Base-by-base conservation (phyloP, 2,329 filamentous ascomycete genomes). In the Hypoxylon sp. region DNA sequence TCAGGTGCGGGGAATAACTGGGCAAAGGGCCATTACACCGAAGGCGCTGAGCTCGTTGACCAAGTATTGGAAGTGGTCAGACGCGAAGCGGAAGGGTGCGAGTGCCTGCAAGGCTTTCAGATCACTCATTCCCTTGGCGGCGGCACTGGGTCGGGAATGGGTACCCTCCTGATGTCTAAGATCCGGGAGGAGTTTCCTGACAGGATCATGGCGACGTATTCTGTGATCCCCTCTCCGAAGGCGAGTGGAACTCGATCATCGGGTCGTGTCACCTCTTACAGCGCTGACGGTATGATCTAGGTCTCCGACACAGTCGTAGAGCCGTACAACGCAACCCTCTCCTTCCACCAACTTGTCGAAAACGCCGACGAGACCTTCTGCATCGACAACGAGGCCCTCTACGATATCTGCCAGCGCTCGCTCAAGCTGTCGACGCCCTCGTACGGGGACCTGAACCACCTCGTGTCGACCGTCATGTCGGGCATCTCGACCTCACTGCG, bases 351-450 rank as follows among this genome's bases (percentile, higher is more conserved):
- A 88, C 89, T 99, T 76, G 96, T 99, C 75, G 96, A 99, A 90
- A 97, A 99, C 91, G 98, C 96, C 53, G 96, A 99, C 82, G 94
- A 96, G 92, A 99, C 96, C 81, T 99, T 97, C 90, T 99, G 96
- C 87, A 99, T 99, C 83, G 96, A 99, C 84, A 99, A 99, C 88
- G 95, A 99, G 90, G 96, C 96, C 82, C 90, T 99, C 75, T 99
- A 99, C 88, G 96, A 99, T 80, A 99, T 99, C 79, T 99, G 96
- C 93, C 97, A 97, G 93, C 92, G 95, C 81, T 99, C 96, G 70
- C 91, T 99, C 74, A 99, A 99, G 93, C 93, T 99, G 81, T 91
- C 91, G 80, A 95, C 97, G 88, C 96, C 96, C 79, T 97, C 95
- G 37, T 99, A 99, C 84, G 96, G 96, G 81, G 96, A 99, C 85